Percentiles rank a stretch among this genome's conserved stretches.
These are phyloP conservation scores for Thalassiosira mediterranea DNA, from an alignment of 352 stramenopile genomes.

Conservation along the genomic window DNA sequence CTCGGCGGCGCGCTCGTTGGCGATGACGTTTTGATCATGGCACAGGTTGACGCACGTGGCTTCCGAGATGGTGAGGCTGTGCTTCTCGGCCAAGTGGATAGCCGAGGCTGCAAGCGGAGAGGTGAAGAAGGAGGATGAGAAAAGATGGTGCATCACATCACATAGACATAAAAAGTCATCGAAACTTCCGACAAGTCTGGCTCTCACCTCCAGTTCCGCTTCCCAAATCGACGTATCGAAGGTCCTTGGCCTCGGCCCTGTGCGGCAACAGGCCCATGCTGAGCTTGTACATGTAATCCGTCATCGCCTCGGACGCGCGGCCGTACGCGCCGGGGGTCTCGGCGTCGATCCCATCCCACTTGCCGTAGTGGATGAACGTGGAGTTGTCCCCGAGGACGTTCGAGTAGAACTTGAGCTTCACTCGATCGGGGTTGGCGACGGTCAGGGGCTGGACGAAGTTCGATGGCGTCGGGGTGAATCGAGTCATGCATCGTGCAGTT, in stretches of 20 bases:
- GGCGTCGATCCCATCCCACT: slow-evolving; percentile 44
- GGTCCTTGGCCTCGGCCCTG: slow-evolving; percentile 25
- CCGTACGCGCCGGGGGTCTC: slow-evolving; percentile 36
- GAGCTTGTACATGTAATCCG: slow-evolving; percentile 53
- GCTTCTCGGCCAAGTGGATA: slow-evolving; percentile 48
- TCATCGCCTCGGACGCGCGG: slow-evolving; percentile 55
- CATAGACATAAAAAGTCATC: no score
- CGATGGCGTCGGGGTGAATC: no score
- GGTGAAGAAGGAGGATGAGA: no score
- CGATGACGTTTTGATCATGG: slow-evolving; percentile 50
- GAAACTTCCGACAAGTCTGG: no score
- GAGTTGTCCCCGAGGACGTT: slow-evolving; percentile 44
- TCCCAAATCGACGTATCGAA: slow-evolving; percentile 56
- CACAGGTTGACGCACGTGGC: slow-evolving; percentile 56
- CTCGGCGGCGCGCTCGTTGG: slow-evolving; percentile 31
- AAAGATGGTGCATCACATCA: no score
- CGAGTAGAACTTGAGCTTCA: slow-evolving; percentile 58
- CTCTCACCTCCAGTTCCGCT: slow-evolving; percentile 49
- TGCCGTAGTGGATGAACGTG: slow-evolving; percentile 51
- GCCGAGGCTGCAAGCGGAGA: no score
- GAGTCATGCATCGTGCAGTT: no score
- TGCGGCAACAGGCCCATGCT: slow-evolving; percentile 30
- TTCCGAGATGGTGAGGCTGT: slow-evolving; percentile 31
- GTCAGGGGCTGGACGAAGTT: no score
- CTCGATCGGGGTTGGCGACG: slow-evolving; percentile 42